Evolutionary conservation across 1,284 basidiomycete genomes (phyloP).

Genomic region (Moesziomyces sp.): DNA sequence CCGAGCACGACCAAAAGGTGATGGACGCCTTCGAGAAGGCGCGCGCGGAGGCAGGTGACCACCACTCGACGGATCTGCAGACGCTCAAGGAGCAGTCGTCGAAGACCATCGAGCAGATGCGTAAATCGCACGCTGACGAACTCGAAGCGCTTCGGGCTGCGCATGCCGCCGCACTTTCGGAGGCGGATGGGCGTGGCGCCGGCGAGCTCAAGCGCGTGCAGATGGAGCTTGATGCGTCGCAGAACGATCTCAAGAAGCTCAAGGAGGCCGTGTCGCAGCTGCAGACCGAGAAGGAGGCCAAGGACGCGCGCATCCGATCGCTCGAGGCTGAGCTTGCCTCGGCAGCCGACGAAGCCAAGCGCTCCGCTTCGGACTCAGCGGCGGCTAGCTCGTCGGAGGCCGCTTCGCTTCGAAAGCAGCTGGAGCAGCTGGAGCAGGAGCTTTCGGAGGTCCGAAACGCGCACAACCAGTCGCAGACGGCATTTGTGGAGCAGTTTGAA

Average conservation of each 20-base stretch:
- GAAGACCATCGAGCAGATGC: slow-evolving; percentile 44
- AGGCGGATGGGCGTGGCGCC: slow-evolving; percentile 23
- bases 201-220: slow-evolving; percentile 39
- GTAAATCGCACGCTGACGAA: slow-evolving; percentile 43
- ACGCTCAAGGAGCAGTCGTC: slow-evolving; percentile 36
- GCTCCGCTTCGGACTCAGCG: slow-evolving; percentile 25
- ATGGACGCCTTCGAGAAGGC: slow-evolving; percentile 52
- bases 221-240: slow-evolving; percentile 41
- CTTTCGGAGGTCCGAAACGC: slow-evolving; percentile 34
- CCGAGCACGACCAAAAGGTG: slow-evolving; percentile 47
- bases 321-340: slow-evolving; percentile 35
- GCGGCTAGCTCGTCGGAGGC: slow-evolving; percentile 33
- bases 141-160: slow-evolving; percentile 28
- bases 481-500: slow-evolving; percentile 50
- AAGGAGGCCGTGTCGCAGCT: slow-evolving; percentile 34
- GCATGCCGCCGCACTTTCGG: slow-evolving; percentile 31
- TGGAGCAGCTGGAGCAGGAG: slow-evolving; percentile 38
- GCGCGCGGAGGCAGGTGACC: slow-evolving; percentile 47
- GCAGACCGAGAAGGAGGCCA: slow-evolving; percentile 38
- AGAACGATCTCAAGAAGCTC: slow-evolving; percentile 45
- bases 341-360: slow-evolving; percentile 35
- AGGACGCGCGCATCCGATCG: slow-evolving; percentile 22
- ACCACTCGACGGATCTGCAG: slow-evolving; percentile 48
- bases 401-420: slow-evolving; percentile 22
- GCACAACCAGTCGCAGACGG: slow-evolving; percentile 44